phyloP scores from a whole-genome alignment of 805 yeast genomes.

The Pichia membranifaciens region DNA sequence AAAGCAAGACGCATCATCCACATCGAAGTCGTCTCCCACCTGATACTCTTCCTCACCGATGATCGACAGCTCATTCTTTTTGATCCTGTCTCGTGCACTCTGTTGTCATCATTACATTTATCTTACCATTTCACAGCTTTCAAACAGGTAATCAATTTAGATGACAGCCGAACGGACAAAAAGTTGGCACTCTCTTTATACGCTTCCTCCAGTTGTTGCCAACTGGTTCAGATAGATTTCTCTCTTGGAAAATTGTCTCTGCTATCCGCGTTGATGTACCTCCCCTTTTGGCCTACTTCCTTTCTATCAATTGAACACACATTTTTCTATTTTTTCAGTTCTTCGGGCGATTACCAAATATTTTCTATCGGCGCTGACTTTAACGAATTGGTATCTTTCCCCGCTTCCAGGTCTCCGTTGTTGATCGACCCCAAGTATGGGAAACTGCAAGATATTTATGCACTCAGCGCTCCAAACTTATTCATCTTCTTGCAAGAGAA shows the following conservation, averaged over 20 bases:
- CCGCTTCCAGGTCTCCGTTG: background rate
- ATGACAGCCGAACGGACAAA: background rate
- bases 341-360: constrained; percentile 4
- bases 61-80: background rate
- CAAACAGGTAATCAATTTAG: constrained; percentile 4
- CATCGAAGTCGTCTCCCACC: background rate
- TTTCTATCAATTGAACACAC: constrained; percentile 18
- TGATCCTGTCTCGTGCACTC: constrained; percentile 6
- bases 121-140: constrained; percentile 4
- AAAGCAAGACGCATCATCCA: background rate
- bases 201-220: constrained; percentile 4
- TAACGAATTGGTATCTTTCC: too few relatives aligned
- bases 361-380: background rate
- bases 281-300: constrained; percentile 22
- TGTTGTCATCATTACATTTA: background rate
- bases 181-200: background rate
- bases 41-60: background rate
- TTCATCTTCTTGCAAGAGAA: constrained; percentile 25
- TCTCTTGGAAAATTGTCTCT: background rate
- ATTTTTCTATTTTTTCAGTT: constrained; percentile 18
- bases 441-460: constrained; percentile 15
- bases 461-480: constrained; percentile 6
- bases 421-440: constrained; percentile 18
- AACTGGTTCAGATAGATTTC: background rate
- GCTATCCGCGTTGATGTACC: constrained; percentile 11